phyloP scores from a whole-genome alignment of 306 rosid species.

The Sphenostylis stenocarpa region DNA sequence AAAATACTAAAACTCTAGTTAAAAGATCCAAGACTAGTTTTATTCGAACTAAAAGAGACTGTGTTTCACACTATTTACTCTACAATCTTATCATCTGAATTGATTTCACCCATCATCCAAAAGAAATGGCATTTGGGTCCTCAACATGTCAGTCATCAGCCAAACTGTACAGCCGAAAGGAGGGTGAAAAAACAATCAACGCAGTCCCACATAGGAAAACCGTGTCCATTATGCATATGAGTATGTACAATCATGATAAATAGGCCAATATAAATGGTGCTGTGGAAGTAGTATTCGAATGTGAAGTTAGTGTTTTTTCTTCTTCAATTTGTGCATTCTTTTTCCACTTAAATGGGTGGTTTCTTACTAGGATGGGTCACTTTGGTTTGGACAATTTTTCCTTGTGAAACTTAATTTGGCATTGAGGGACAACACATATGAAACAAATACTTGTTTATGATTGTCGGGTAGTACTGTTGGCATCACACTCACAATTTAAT shows the following conservation, averaged over 20 bases:
- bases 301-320: not conserved
- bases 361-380: not conserved
- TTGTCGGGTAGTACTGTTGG: conserved; percentile 8
- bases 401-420: not conserved
- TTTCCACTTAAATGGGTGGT: conserved; percentile 14
- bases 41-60: no score
- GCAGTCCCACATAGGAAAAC: not conserved
- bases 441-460: conserved; percentile 18
- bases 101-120: not conserved
- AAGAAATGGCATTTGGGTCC: not conserved
- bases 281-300: not conserved
- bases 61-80: not conserved
- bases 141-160: not conserved
- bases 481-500: not conserved
- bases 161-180: not conserved
- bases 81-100: not conserved
- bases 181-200: not conserved
- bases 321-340: not conserved
- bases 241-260: not conserved
- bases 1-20: no score
- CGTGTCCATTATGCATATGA: not conserved
- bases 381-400: not conserved
- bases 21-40: no score
- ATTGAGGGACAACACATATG: conserved; percentile 24
- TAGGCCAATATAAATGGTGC: not conserved